phyloP scores from a whole-genome alignment of 2,329 filamentous ascomycete genomes.

The Pyrenophora seminiperda region DNA sequence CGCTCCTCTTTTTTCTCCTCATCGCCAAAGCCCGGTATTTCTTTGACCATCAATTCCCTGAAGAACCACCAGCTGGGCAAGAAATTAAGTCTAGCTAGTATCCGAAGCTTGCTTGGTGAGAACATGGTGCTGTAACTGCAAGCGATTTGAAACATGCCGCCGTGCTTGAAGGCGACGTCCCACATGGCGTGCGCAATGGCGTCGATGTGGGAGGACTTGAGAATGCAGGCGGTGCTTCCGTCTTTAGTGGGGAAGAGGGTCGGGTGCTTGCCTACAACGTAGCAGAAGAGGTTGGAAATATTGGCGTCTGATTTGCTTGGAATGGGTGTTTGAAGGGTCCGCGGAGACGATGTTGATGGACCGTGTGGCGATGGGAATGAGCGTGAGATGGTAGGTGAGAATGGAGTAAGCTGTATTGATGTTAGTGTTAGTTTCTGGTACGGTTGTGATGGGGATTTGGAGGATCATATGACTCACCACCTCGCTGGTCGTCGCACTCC shows the following conservation, averaged over 20 bases:
- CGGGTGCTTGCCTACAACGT: neutral
- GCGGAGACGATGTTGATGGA: no score
- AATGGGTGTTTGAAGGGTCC: no score
- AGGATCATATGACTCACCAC: no score
- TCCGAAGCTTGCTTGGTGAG: conserved; percentile 14
- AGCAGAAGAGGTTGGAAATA: neutral
- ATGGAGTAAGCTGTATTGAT: neutral
- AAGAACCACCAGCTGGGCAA: conserved; percentile 33
- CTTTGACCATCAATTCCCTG: neutral
- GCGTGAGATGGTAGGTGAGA: neutral
- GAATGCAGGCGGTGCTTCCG: neutral
- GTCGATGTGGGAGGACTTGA: conserved; percentile 11
- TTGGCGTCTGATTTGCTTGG: neutral
- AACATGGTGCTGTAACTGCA: conserved; percentile 18
- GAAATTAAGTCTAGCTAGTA: conserved; percentile 26
- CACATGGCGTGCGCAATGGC: conserved; percentile 20
- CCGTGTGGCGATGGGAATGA: no score
- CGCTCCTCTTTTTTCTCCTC: no score
- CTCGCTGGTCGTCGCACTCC: neutral
- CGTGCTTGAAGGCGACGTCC: conserved; percentile 14
- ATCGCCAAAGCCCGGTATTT: no score
- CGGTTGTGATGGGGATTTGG: conserved; percentile 1
- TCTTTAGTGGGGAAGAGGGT: neutral
- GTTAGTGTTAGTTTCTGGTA: neutral
- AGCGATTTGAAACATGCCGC: conserved; percentile 3